phyloP scores from a whole-genome alignment of 805 yeast genomes.

The Priceomyces medius region DNA sequence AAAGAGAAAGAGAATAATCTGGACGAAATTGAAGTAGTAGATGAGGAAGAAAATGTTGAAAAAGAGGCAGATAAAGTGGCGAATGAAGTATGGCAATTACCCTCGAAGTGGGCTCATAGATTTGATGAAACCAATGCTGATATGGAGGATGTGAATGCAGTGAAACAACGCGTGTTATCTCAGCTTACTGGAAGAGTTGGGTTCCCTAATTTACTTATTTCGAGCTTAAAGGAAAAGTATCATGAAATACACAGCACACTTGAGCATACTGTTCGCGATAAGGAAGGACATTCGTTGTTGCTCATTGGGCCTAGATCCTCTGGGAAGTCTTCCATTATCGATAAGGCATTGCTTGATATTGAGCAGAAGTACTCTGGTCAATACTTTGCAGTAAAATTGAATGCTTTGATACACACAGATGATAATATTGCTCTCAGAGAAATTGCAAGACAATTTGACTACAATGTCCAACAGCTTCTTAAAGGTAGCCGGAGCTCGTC shows the following conservation, averaged over 20 bases:
- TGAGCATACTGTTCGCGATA: conserved; percentile 60
- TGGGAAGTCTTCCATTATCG: conserved; percentile 70
- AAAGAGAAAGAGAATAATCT: neutral
- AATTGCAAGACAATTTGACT: conserved; percentile 80
- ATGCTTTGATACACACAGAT: conserved; percentile 70
- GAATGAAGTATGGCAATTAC: neutral
- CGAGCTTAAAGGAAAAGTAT: conserved; percentile 30
- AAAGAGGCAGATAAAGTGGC: conserved; percentile 10
- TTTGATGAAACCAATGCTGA: neutral
- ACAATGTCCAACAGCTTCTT: conserved; percentile 14
- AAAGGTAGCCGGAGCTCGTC: conserved; percentile 4
- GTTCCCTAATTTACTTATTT: conserved; percentile 17
- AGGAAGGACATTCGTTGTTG: conserved; percentile 79
- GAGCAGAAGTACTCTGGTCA: conserved; percentile 41
- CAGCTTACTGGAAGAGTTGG: conserved; percentile 19
- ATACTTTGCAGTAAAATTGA: conserved; percentile 61
- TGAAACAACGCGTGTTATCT: conserved; percentile 16
- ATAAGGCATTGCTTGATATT: conserved; percentile 53
- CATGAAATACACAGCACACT: conserved; percentile 57
- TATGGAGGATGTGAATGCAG: conserved; percentile 12
- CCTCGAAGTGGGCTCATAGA: neutral
- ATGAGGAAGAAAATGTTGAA: conserved; percentile 5
- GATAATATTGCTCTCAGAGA: conserved; percentile 81
- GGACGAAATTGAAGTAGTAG: neutral
- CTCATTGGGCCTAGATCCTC: conserved; percentile 76